Base-by-base conservation (phyloP, 2,329 filamentous ascomycete genomes). In the Colletotrichum truncatum region DNA sequence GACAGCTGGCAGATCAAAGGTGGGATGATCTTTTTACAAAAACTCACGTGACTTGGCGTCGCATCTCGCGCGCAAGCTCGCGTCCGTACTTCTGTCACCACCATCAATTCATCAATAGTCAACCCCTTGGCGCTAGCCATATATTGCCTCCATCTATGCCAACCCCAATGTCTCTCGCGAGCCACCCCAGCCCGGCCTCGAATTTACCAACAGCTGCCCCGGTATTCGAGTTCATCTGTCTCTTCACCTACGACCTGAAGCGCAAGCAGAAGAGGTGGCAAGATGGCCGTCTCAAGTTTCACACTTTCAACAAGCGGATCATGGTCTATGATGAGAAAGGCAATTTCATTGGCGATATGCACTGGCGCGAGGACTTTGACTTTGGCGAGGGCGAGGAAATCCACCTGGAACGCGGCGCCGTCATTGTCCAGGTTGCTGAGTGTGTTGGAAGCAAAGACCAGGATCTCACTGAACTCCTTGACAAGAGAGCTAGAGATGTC, bases 181-280 rank as follows among this genome's bases (percentile, higher is more conserved):
- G 21, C 18, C 49, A 43, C 18, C 45, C 25, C 18, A 61, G 16
- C 16, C 49, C 36, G 11, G n/a, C 21, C 21, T 11, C 16, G 25
- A 34, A 26, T 11, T 52, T 53, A 23, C 86, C 89, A 70, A 89
- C 87, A 71, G 91, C 89, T 18, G 93, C 94, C 2, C 84, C 87
- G 0, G 93, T 98, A 38, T 82, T 92, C 73, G 93, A 97, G 73
- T 97, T 91, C 76, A 85, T 88, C 67, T 98, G 94, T 76, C 88
- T 98, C 4, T 98, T 93, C 78, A 97, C 94, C 2, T 89, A 93
- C 74, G 94, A 98, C 74, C 77, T 97, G 41, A 89, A 89, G 54
- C 89, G 93, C 60, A 98, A 98, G 80, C 90, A 93, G 71, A 98
- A 98, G 76, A 85, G 93, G 66, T 98, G 94, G 94, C 93, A 97